Evolutionary conservation across 495 filamentous ascomycete species (phyloP).

Genomic region (Neurospora sp.): DNA sequence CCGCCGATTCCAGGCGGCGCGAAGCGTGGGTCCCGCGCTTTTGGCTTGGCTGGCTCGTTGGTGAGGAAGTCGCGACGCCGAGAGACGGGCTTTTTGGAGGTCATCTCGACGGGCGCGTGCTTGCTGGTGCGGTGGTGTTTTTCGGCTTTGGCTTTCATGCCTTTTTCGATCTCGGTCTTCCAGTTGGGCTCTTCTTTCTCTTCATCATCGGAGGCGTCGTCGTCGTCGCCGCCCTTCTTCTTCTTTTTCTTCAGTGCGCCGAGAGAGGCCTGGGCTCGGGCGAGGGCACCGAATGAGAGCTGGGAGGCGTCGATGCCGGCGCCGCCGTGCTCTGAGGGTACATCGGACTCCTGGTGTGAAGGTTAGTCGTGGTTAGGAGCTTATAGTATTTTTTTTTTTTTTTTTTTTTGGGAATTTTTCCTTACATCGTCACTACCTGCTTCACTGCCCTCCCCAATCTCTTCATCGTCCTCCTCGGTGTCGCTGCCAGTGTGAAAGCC

Average conservation of each 20-base stretch:
- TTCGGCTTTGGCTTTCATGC: conserved; percentile 6
- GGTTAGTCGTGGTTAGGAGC: not conserved
- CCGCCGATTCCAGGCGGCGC: conserved; percentile 38
- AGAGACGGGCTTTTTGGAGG: conserved; percentile 72
- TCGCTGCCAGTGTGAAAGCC: conserved; percentile 17
- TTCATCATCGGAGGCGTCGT: not conserved
- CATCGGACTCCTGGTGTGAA: conserved; percentile 15
- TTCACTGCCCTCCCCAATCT: conserved; percentile 16
- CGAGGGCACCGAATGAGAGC: conserved; percentile 80
- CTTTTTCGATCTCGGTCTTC: conserved; percentile 5
- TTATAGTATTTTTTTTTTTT: not conserved
- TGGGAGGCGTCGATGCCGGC: conserved; percentile 30
- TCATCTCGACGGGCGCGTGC: conserved; percentile 74
- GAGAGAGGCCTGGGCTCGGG: conserved; percentile 69
- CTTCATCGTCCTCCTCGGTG: conserved; percentile 19
- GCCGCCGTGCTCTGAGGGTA: conserved; percentile 28
- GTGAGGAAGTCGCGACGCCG: conserved; percentile 63
- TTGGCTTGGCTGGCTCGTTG: conserved; percentile 34
- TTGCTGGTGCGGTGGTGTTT: conserved; percentile 53
- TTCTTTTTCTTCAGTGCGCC: conserved; percentile 18
- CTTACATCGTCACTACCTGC: conserved; percentile 20
- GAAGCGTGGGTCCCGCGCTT: conserved; percentile 81
- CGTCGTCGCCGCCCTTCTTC: conserved; percentile 2
- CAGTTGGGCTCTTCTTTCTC: conserved; percentile 7
- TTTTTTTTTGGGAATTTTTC: not conserved